Base-by-base conservation (phyloP, 345 rosid genomes). In the Moringa oleifera region DNA sequence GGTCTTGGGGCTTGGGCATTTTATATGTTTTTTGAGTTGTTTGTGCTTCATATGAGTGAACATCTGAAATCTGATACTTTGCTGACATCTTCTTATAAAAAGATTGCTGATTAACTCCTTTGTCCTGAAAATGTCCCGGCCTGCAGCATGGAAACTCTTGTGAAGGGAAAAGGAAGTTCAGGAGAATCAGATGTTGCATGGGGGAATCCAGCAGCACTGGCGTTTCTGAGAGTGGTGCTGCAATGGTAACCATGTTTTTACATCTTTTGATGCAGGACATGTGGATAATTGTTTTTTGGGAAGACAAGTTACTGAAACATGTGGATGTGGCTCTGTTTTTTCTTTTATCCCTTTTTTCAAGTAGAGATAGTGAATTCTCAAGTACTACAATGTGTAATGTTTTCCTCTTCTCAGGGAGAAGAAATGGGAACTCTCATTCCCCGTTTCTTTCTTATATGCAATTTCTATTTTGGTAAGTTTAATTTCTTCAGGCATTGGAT, bases 91-190 rank as follows among this genome's bases (percentile, higher is more conserved):
- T 4, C 12, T 11, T 41, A 7, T 41, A 4, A 41, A 11, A 41
- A 58, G 50, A 69, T 57, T 45, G 53, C 53, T 67, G 53, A 71
- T 55, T 23, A 45, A 52, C 15, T 20, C 51, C 17, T 15, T 41
- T 41, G 37, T 41, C 17, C 47, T 11, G 13, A 9, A 47, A 23
- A 33, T 41, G 28, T 66, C 20, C 19, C 45, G 9, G 37, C 4
- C 41, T 74, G 74, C 75, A 82, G 86, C 72, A 28, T 82, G 81
- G 83, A 77, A 79, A 62, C 71, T 74, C 28, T 60, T 68, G 66
- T 81, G 80, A 83, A 64, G 71, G 24, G 23, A 54, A 53, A 54
- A 31, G 11, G 56, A 16, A 59, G 61, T 31, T 47, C 18, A 10
- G 23, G 55, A 22, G 21, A 25, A 63, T 31, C 47, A 62, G 6